Conservation (phyloP, 2,329 filamentous ascomycete genomes). For the Stagonosporopsis tanaceti region DNA sequence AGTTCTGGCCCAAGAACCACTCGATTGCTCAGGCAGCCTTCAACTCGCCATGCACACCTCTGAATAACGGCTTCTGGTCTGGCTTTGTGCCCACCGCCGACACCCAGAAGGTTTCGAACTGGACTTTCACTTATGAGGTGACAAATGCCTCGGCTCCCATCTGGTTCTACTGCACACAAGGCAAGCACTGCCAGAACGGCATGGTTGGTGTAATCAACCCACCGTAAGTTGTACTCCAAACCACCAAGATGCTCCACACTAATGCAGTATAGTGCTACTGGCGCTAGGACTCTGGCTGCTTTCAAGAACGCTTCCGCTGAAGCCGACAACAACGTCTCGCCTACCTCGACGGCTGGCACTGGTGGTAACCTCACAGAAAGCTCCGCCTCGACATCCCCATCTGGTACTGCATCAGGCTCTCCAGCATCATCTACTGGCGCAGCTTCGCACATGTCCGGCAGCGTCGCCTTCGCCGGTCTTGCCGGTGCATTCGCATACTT, state of each 20-base stretch:
- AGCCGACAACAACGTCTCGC: slow-evolving; percentile 33
- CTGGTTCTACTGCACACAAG: slow-evolving; percentile 54
- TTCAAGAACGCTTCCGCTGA: slow-evolving; percentile 36
- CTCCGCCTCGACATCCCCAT: slow-evolving; percentile 23
- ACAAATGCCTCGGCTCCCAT: slow-evolving; percentile 48
- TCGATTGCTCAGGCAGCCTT: slow-evolving; percentile 50
- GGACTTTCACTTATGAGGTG: slow-evolving; percentile 45
- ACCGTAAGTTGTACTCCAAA: slow-evolving; percentile 35
- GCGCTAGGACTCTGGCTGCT: slow-evolving; percentile 33
- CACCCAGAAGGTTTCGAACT: slow-evolving; percentile 32
- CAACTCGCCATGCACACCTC: slow-evolving; percentile 44
- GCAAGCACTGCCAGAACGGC: slow-evolving; percentile 48
- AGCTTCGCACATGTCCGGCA: slow-evolving; percentile 37
- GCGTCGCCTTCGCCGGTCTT: slow-evolving; percentile 37
- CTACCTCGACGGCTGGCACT: slow-evolving; percentile 33
- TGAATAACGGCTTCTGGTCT: slow-evolving; percentile 48
- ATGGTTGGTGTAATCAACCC: slow-evolving; percentile 54
- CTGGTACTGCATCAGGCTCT: slow-evolving; percentile 26
- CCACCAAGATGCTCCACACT: slow-evolving; percentile 1
- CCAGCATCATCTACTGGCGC: slow-evolving; percentile 34
- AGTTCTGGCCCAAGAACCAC: slow-evolving; percentile 52
- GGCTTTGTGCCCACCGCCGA: slow-evolving; percentile 45
- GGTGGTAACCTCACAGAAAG: slow-evolving; percentile 38
- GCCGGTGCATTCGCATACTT: slow-evolving; percentile 42
- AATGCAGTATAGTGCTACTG: slow-evolving; percentile 27